A percentile compares a stretch with the other conserved stretches of the same genome.
phyloP scores from a whole-genome alignment of 2,329 filamentous ascomycete genomes.

The Phaeosphaeriaceae sp. region DNA sequence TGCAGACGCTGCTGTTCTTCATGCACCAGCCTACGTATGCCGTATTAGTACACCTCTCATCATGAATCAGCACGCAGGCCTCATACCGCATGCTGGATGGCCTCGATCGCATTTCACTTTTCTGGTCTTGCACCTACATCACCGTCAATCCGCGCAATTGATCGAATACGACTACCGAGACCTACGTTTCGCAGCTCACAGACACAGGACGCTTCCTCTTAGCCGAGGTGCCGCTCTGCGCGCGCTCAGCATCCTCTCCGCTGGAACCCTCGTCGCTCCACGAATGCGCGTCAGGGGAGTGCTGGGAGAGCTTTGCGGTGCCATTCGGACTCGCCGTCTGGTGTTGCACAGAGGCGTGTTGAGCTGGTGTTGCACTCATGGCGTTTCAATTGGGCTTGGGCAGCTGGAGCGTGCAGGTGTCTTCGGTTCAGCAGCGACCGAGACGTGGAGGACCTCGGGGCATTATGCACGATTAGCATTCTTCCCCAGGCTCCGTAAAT shows the following conservation, averaged over 20 bases:
- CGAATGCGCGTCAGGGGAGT: slow-evolving; percentile 45
- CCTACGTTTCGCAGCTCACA: slow-evolving; percentile 68
- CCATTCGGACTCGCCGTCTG: slow-evolving; percentile 41
- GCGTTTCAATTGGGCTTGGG: slow-evolving; percentile 31
- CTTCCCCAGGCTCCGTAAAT: slow-evolving; percentile 34
- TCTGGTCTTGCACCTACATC: slow-evolving; percentile 42
- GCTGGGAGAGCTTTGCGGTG: slow-evolving; percentile 41
- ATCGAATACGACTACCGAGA: not conserved
- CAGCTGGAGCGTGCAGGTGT: slow-evolving; percentile 25
- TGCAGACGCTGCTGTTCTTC: slow-evolving; percentile 69
- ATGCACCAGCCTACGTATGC: slow-evolving; percentile 65
- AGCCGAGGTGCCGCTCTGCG: slow-evolving; percentile 41
- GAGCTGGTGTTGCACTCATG: slow-evolving; percentile 39
- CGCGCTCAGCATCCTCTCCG: slow-evolving; percentile 48
- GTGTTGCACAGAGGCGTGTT: slow-evolving; percentile 28
- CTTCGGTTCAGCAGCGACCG: slow-evolving; percentile 24
- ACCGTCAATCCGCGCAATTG: not conserved
- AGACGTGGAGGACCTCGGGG: slow-evolving; percentile 18
- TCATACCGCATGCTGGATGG: slow-evolving; percentile 35
- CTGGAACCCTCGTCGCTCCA: slow-evolving; percentile 52
- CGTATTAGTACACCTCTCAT: not conserved
- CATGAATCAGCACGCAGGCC: not conserved
- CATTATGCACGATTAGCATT: slow-evolving; percentile 23
- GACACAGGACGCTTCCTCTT: slow-evolving; percentile 62
- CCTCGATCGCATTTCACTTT: slow-evolving; percentile 77